phyloP scores from a whole-genome alignment of 352 stramenopile genomes.

The Phytophthora syringae region DNA sequence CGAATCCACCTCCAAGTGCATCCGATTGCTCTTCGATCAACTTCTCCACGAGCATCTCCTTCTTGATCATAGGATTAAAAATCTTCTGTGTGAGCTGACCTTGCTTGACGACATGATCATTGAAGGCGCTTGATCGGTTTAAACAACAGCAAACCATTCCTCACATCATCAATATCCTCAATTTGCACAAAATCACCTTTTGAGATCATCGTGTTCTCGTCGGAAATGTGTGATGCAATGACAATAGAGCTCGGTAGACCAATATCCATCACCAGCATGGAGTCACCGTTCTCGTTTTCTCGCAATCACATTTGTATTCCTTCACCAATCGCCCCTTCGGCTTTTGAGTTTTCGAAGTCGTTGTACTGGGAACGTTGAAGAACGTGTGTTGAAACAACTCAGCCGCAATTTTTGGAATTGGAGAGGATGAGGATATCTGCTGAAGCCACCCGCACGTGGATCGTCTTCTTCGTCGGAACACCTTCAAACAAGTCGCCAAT shows the following conservation, averaged over 20 bases:
- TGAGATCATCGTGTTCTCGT: constrained; percentile 17
- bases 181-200: constrained; percentile 18
- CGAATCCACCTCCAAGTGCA: constrained; percentile 2
- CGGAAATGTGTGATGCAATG: constrained; percentile 22
- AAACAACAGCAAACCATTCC: constrained; percentile 23
- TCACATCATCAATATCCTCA: constrained; percentile 20
- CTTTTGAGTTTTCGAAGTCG: constrained; percentile 16
- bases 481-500: too few species aligned
- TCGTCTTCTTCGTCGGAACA: too few species aligned
- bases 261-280: constrained; percentile 18
- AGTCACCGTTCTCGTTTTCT: constrained; percentile 14
- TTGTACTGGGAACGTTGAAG: constrained; percentile 20
- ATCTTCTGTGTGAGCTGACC: constrained; percentile 20
- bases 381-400: constrained; percentile 3
- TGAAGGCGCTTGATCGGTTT: constrained; percentile 25
- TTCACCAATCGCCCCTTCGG: constrained; percentile 13
- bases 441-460: too few species aligned
- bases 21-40: constrained; percentile 12
- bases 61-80: constrained; percentile 16
- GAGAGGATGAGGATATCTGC: too few species aligned
- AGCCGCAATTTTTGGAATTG: neutral
- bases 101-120: constrained; percentile 19
- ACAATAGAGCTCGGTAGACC: constrained; percentile 17
- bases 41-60: neutral
- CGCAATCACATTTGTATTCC: constrained; percentile 12